A percentile compares a stretch with the other conserved stretches of the same genome.
These are phyloP conservation scores for Trametes villosa DNA, from an alignment of 768 basidiomycete genomes.

Conservation along the genomic window DNA sequence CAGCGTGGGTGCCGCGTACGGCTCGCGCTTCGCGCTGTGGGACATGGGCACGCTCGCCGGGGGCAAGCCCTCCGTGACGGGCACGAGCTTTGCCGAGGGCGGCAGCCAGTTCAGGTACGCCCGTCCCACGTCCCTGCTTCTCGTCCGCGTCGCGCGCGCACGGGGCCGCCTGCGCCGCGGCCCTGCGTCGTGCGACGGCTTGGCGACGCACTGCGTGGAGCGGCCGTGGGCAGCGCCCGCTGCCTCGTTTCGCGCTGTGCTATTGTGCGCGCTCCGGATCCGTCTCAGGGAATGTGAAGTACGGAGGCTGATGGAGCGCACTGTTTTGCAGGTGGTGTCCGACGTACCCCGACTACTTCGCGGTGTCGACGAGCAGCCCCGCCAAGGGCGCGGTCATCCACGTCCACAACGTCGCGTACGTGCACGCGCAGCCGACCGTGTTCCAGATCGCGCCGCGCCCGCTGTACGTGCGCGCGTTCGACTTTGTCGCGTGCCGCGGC, in stretches of 20 bases:
- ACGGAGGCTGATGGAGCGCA: neutral
- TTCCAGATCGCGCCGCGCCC: slow-evolving; percentile 65
- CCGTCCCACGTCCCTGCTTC: slow-evolving; percentile 2
- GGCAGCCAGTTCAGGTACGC: slow-evolving; percentile 68
- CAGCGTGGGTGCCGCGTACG: slow-evolving; percentile 78
- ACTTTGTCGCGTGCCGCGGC: slow-evolving; percentile 65
- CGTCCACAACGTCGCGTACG: slow-evolving; percentile 67
- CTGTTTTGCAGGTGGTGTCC: slow-evolving; percentile 68
- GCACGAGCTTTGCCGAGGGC: slow-evolving; percentile 68
- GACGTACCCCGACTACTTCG: slow-evolving; percentile 77
- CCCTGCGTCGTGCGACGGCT: too few relatives aligned
- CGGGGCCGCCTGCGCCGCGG: neutral
- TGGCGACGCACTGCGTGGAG: too few relatives aligned
- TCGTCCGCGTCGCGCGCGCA: neutral
- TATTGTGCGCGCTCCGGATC: too few relatives aligned
- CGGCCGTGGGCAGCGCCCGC: too few relatives aligned
- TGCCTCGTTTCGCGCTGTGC: too few relatives aligned
- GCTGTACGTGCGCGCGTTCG: slow-evolving; percentile 72
- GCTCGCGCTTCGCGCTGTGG: slow-evolving; percentile 76
- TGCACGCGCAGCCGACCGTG: slow-evolving; percentile 64
- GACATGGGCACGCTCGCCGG: slow-evolving; percentile 72
- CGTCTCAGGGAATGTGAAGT: too few relatives aligned
- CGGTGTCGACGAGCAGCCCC: slow-evolving; percentile 65
- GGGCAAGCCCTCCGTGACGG: slow-evolving; percentile 69
- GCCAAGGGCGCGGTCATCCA: slow-evolving; percentile 68